phyloP scores from a whole-genome alignment of 2,329 filamentous ascomycete species.

The Colletotrichum sansevieriae region DNA sequence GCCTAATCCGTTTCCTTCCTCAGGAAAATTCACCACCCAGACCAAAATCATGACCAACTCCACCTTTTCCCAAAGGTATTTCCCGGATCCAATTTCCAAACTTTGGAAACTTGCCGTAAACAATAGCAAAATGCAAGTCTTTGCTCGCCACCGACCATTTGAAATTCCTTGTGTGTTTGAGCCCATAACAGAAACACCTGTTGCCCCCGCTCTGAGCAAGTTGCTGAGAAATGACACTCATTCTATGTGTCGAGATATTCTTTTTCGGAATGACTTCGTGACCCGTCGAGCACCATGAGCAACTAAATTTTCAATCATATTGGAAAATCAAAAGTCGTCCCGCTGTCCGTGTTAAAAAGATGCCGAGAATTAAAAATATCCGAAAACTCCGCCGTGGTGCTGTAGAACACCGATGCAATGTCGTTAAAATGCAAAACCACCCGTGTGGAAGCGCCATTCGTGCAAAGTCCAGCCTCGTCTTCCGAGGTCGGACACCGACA shows the following conservation, averaged over 20 bases:
- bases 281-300: conserved; percentile 45
- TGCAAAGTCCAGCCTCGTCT: conserved; percentile 56
- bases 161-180: conserved; percentile 47
- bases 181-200: conserved; percentile 55
- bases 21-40: conserved; percentile 29
- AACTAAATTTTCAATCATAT: conserved; percentile 54
- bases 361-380: conserved; percentile 45
- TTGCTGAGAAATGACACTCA: conserved; percentile 53
- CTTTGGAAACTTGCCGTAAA: conserved; percentile 46
- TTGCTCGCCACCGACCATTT: conserved; percentile 49
- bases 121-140: conserved; percentile 50
- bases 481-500: conserved; percentile 46
- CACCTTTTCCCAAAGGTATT: conserved; percentile 47
- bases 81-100: conserved; percentile 46
- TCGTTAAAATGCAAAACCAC: conserved; percentile 60
- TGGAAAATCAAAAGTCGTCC: conserved; percentile 52
- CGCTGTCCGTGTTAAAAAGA: conserved; percentile 52
- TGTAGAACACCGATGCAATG: conserved; percentile 63
- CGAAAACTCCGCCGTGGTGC: conserved; percentile 58
- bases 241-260: conserved; percentile 65
- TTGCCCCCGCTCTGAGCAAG: conserved; percentile 49
- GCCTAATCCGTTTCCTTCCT: conserved; percentile 10
- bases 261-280: conserved; percentile 52
- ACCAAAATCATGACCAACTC: conserved; percentile 51
- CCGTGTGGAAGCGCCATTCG: conserved; percentile 57